Evolutionary conservation across 805 yeast genomes (phyloP), one percentile per base, ranked within the genome.

Genomic region (Ogataea saltuana): DNA sequence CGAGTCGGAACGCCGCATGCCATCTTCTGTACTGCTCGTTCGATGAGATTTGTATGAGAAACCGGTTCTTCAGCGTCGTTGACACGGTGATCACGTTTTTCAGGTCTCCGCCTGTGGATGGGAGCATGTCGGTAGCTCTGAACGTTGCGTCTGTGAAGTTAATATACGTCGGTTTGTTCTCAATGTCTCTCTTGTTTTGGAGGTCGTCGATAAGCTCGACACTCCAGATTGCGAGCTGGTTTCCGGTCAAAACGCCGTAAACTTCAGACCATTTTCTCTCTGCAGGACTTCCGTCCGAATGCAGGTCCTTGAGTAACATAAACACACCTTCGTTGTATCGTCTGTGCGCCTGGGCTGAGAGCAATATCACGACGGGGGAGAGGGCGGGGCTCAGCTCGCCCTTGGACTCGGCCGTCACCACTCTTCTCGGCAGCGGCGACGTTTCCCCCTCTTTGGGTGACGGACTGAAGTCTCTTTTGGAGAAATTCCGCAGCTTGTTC

Each of bases 221-320:
- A 60, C 89, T 89, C 97, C 98, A 93, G 49, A 88, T 78, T 0
- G 97, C 95, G 48, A 93, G 69, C 56, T 91, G 96, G 45, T 88
- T 87, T 16, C 99, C 99, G 4, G 88, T 80, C 31, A 93, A 70
- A 12, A 87, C 88, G 33, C 96, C 98, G 62, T 86, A 93, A 18
- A 90, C 96, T 66, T 93, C 97, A 42, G 76, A 74, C 99, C 99
- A 93, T 55, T 76, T 75, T 34, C 97, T 72, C 38, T 83, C 86
- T 0, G 84, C 81, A 0, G 96, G 90, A 43, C 82, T 76, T 7
- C 99, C 99, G 53, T 91, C 96, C 19, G 86, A 78, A 57, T 82
- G 81, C 53, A 86, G 68, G 54, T 85, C 91, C 53, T 82, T 80
- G 48, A 85, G 69, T 7, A 86, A 64, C 84, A 85, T 78, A 57